A percentile compares a stretch with the other conserved stretches of the same genome.
Evolutionary conservation across 2,329 filamentous ascomycete species (phyloP).

Genomic region (Chaetomium strumarium): DNA sequence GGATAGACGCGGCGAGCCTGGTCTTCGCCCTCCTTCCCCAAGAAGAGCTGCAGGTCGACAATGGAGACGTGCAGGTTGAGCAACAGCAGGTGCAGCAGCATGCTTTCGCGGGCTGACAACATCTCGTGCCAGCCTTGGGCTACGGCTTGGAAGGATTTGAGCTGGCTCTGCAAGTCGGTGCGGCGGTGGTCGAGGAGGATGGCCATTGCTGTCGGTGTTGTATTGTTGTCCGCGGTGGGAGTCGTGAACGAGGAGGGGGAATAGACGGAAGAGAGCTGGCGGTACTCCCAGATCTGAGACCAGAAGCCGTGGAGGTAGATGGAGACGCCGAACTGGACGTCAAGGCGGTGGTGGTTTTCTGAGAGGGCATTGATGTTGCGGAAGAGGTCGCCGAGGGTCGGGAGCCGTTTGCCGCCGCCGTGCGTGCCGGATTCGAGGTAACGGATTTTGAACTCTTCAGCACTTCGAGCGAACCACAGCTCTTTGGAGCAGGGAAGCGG

Average conservation of each 20-base stretch:
- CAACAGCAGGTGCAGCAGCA: slow-evolving; percentile 50
- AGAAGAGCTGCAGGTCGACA: slow-evolving; percentile 61
- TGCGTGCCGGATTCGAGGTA: slow-evolving; percentile 41
- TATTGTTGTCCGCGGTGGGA: slow-evolving; percentile 27
- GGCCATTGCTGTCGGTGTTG: not conserved
- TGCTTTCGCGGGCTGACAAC: slow-evolving; percentile 35
- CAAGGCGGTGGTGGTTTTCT: slow-evolving; percentile 44
- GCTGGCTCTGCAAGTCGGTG: slow-evolving; percentile 55
- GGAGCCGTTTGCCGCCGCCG: slow-evolving; percentile 37
- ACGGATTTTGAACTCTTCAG: slow-evolving; percentile 57
- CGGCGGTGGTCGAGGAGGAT: slow-evolving; percentile 50
- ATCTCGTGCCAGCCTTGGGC: slow-evolving; percentile 38
- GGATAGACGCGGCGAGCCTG: slow-evolving; percentile 56
- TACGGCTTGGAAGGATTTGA: slow-evolving; percentile 43
- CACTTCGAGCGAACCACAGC: slow-evolving; percentile 60
- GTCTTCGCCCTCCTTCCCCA: slow-evolving; percentile 61
- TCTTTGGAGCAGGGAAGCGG: slow-evolving; percentile 57
- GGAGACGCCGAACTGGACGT: slow-evolving; percentile 50
- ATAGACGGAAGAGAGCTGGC: slow-evolving; percentile 49
- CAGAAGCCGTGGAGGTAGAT: slow-evolving; percentile 62
- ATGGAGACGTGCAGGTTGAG: slow-evolving; percentile 60
- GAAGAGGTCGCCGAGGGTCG: slow-evolving; percentile 50
- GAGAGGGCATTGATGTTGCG: slow-evolving; percentile 50
- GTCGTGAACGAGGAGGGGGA: slow-evolving; percentile 37
- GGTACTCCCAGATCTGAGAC: slow-evolving; percentile 60